These are phyloP conservation scores for Lichtheimia ramosa DNA, from an alignment of 371 early-diverging fungal species.

Conservation along the genomic window DNA sequence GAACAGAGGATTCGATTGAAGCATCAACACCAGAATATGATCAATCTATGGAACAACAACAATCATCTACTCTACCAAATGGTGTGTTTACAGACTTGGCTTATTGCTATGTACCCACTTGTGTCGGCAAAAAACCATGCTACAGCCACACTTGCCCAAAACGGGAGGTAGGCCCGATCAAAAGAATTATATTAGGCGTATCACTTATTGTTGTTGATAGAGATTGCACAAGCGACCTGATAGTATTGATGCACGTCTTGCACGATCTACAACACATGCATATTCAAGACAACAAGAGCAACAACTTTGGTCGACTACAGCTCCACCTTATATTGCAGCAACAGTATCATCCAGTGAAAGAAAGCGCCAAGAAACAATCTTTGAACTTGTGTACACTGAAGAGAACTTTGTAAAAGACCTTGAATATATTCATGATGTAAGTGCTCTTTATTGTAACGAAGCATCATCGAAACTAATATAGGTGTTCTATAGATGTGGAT, in stretches of 20 bases:
- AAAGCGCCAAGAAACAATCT: slow-evolving; percentile 91
- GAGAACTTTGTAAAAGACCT: slow-evolving; percentile 85
- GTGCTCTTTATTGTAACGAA: not conserved
- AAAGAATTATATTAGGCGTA: not conserved
- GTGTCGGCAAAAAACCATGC: slow-evolving; percentile 67
- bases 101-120: slow-evolving; percentile 70
- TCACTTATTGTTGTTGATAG: not conserved
- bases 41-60: not conserved
- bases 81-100: slow-evolving; percentile 51
- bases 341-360: slow-evolving; percentile 59
- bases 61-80: not conserved
- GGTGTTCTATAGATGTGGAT: slow-evolving; percentile 64
- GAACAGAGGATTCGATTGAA: not conserved
- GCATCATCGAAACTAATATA: no score
- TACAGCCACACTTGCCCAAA: slow-evolving; percentile 80
- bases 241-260: slow-evolving; percentile 7
- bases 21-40: not conserved
- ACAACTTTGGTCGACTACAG: slow-evolving; percentile 15
- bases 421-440: slow-evolving; percentile 37
- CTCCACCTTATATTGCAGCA: slow-evolving; percentile 13
- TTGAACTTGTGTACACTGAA: slow-evolving; percentile 89
- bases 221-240: slow-evolving; percentile 2
- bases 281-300: slow-evolving; percentile 16
- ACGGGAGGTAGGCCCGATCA: slow-evolving; percentile 5
- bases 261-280: slow-evolving; percentile 15